Conservation (phyloP, 2,329 filamentous ascomycete genomes). For the Aureobasidium sp. region DNA sequence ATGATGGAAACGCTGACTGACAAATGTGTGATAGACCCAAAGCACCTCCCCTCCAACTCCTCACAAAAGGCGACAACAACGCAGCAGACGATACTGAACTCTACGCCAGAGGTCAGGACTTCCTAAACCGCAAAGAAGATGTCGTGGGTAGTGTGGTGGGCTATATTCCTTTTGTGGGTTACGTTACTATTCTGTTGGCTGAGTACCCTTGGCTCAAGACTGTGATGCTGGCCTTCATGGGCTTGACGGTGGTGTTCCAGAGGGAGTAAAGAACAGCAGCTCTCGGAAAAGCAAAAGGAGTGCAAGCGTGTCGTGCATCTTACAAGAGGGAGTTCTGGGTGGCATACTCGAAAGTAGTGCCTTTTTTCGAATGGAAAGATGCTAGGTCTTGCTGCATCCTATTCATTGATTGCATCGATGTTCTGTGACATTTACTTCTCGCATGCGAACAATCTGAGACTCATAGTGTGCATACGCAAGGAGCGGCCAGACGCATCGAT, state of each 20-base stretch:
- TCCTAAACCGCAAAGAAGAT: conserved; percentile 67
- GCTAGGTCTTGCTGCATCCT: not conserved
- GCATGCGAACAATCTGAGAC: no score
- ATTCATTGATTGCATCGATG: no score
- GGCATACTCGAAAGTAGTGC: not conserved
- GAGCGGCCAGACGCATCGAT: no score
- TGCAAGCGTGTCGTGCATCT: not conserved
- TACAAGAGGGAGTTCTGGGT: not conserved
- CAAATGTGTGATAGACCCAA: not conserved
- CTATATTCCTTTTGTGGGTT: conserved; percentile 91
- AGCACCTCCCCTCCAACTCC: conserved; percentile 34
- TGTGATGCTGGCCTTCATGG: conserved; percentile 90
- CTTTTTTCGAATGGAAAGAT: not conserved
- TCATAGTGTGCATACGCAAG: no score
- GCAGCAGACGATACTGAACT: conserved; percentile 83
- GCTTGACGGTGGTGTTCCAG: conserved; percentile 83
- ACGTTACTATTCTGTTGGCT: conserved; percentile 90
- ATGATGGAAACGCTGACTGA: not conserved
- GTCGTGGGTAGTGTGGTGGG: conserved; percentile 89
- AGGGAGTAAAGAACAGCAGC: conserved; percentile 54
- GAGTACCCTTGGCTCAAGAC: conserved; percentile 98
- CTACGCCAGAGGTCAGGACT: conserved; percentile 80
- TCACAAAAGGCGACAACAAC: conserved; percentile 99
- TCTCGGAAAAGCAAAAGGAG: not conserved
- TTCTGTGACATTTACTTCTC: no score